Evolutionary conservation across 202 grass and related monocot species (phyloP).

Genomic region (Tripidium arundinaceum): DNA sequence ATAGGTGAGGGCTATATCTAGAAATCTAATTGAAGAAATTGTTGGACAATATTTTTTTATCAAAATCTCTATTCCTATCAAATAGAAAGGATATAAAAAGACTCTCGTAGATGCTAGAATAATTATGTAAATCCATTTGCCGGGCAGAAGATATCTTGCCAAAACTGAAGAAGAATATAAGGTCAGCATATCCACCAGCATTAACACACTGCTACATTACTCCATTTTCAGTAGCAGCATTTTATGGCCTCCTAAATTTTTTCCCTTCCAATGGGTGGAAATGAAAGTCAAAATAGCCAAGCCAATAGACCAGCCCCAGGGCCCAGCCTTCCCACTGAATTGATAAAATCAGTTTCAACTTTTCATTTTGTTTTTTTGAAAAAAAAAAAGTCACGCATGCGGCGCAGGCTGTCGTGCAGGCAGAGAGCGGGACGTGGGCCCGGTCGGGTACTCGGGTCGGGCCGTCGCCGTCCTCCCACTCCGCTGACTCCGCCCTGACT

Average conservation of each 20-base stretch:
- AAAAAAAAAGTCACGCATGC: slow-evolving; percentile 3
- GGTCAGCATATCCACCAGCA: background rate
- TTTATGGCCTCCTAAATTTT: slow-evolving; percentile 5
- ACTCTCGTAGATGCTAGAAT: background rate
- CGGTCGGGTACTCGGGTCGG: background rate
- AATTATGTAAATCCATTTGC: too few species aligned
- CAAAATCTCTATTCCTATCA: background rate
- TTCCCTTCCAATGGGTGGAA: background rate
- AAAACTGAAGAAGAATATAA: background rate
- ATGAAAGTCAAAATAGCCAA: background rate
- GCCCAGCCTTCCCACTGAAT: background rate
- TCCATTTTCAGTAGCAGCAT: background rate
- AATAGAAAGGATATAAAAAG: background rate
- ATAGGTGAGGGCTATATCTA: too few species aligned
- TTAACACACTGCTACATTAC: background rate
- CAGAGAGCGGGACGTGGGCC: background rate
- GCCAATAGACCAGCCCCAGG: too few species aligned
- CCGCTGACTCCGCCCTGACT: background rate
- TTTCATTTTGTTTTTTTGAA: background rate
- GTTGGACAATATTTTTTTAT: background rate
- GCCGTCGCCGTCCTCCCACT: background rate
- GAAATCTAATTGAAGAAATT: background rate
- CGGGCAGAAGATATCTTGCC: background rate
- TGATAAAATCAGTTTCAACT: background rate
- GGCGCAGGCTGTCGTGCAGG: background rate